Conservation (phyloP, 345 rosid genomes). For the Carallia brachiata region DNA sequence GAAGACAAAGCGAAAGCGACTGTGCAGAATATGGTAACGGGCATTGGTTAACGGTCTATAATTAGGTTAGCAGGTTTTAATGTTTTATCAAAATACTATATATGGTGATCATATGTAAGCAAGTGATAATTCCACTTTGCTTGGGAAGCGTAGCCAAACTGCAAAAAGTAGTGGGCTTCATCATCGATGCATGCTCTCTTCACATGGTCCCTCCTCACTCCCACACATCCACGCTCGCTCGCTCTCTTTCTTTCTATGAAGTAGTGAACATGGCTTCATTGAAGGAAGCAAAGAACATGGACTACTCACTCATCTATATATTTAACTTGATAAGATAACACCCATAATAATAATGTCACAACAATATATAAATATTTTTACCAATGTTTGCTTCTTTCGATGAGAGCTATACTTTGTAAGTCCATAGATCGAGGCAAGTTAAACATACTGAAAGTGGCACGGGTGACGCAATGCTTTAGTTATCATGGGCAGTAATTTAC, state of each 20-base stretch:
- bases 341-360: neutral
- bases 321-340: neutral
- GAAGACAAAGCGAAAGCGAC: constrained; percentile 19
- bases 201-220: constrained; percentile 19
- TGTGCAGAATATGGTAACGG: neutral
- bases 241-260: neutral
- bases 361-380: neutral
- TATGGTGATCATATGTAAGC: neutral
- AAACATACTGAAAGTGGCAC: neutral
- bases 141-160: constrained; percentile 33
- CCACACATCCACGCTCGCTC: constrained; percentile 2
- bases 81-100: neutral
- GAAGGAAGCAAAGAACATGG: constrained; percentile 11
- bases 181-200: constrained; percentile 20
- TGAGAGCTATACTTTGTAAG: neutral
- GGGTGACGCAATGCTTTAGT: constrained; percentile 9
- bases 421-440: neutral
- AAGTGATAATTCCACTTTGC: constrained; percentile 18
- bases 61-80: neutral
- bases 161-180: constrained; percentile 26
- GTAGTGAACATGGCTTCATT: constrained; percentile 7
- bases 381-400: constrained; percentile 5
- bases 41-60: constrained; percentile 17
- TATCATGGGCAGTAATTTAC: neutral
- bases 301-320: neutral